A percentile compares a stretch with the other conserved stretches of the same genome.
Conservation (phyloP, 805 yeast species). For the Kodamaea lidongshanica region DNA sequence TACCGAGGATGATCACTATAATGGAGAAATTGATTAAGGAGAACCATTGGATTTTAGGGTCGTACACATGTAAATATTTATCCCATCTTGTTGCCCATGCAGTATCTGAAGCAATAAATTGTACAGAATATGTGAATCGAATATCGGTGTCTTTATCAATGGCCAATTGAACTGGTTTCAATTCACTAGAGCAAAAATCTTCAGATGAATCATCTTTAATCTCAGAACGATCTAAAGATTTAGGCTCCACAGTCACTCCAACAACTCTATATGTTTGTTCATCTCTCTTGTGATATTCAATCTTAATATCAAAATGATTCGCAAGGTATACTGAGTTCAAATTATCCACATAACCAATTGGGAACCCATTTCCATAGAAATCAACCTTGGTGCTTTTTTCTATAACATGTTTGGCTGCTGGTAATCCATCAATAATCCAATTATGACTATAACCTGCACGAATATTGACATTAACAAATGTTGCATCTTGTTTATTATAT, state of each 20-base stretch:
- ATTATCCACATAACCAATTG: constrained; percentile 64
- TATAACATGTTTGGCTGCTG: constrained; percentile 64
- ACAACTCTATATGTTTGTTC: constrained; percentile 75
- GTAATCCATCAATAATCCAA: constrained; percentile 93
- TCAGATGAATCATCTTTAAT: constrained; percentile 19
- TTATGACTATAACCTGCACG: constrained; percentile 80
- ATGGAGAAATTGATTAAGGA: constrained; percentile 82
- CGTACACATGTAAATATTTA: constrained; percentile 84
- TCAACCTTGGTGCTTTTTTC: constrained; percentile 55
- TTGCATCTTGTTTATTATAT: constrained; percentile 61
- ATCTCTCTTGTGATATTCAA: constrained; percentile 78
- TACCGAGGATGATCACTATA: constrained; percentile 69
- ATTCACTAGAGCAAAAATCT: constrained; percentile 26
- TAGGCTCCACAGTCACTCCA: constrained; percentile 76
- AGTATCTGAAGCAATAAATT: constrained; percentile 61
- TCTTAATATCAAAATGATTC: constrained; percentile 72
- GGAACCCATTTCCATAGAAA: constrained; percentile 78
- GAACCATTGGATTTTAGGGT: constrained; percentile 94
- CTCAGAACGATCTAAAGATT: constrained; percentile 41
- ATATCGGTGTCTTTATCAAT: constrained; percentile 52
- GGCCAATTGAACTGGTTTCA: constrained; percentile 37
- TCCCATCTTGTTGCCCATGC: constrained; percentile 99
- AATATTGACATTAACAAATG: constrained; percentile 72
- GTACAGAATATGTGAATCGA: constrained; percentile 78
- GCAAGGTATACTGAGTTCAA: constrained; percentile 52